These are phyloP conservation scores for Solanum hybrid DNA, from an alignment of 305 asterid genomes.

Conservation along the genomic window DNA sequence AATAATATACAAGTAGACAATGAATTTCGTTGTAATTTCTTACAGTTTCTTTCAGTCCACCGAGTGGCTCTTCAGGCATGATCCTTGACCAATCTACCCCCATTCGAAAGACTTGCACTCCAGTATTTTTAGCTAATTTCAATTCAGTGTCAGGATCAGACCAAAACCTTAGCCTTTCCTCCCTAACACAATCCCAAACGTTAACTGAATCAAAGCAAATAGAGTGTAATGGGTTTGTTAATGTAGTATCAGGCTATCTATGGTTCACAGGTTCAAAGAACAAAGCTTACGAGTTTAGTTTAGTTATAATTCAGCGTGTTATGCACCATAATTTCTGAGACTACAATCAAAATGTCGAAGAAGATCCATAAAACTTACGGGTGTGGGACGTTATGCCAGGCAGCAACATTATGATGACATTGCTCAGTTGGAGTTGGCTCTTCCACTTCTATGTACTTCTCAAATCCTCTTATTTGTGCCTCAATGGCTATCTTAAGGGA, in stretches of 20 bases:
- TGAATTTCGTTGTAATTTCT: conserved; percentile 16
- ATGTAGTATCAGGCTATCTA: not conserved
- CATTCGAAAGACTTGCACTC: conserved; percentile 82
- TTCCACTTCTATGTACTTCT: conserved; percentile 46
- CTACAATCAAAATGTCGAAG: not conserved
- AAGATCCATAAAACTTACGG: conserved; percentile 48
- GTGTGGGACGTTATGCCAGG: conserved; percentile 95
- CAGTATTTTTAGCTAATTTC: conserved; percentile 77
- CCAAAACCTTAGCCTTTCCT: conserved; percentile 92
- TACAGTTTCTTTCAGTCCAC: conserved; percentile 50
- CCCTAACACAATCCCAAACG: conserved; percentile 39
- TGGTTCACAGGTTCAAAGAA: not conserved
- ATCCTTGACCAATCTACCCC: conserved; percentile 94
- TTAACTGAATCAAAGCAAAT: not conserved
- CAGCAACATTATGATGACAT: conserved; percentile 70
- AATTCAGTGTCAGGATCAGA: conserved; percentile 94
- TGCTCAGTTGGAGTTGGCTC: conserved; percentile 47
- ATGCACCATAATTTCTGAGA: not conserved
- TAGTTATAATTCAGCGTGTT: not conserved
- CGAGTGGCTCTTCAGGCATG: conserved; percentile 78
- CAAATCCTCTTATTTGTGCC: conserved; percentile 69
- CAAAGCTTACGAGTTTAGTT: not conserved
- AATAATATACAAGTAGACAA: not conserved
- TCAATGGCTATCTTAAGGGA: conserved; percentile 68
- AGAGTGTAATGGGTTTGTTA: not conserved